phyloP scores from a whole-genome alignment of 1,139 yeast species.

The Casaregolazyma suthepensis region DNA sequence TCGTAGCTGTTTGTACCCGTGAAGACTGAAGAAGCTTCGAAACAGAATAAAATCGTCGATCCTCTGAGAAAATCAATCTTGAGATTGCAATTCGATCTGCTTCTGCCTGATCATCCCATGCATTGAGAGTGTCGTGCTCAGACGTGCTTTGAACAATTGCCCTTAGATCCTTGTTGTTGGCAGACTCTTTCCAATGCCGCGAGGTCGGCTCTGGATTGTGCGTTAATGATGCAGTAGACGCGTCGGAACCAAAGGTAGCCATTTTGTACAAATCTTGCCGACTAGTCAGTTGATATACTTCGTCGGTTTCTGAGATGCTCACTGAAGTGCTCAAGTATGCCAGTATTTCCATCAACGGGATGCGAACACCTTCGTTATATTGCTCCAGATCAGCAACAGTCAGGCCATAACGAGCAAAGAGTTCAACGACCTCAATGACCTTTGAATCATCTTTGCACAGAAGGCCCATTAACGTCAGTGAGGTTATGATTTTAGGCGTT shows the following conservation, averaged over 20 bases:
- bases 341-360: conserved; percentile 48
- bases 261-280: conserved; percentile 50
- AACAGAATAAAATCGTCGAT: conserved; percentile 74
- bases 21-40: conserved; percentile 67
- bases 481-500: conserved; percentile 11
- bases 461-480: conserved; percentile 24
- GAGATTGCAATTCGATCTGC: conserved; percentile 63
- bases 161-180: conserved; percentile 39
- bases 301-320: conserved; percentile 4
- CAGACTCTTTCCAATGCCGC: conserved; percentile 13
- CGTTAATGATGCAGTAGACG: conserved; percentile 1
- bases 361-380: conserved; percentile 63
- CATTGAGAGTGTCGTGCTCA: conserved; percentile 46
- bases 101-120: conserved; percentile 69
- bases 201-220: conserved; percentile 5
- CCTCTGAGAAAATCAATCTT: conserved; percentile 65
- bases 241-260: conserved; percentile 12
- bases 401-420: conserved; percentile 53
- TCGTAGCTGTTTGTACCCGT: conserved; percentile 44
- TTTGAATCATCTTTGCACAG: conserved; percentile 38
- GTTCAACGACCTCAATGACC: conserved; percentile 48
- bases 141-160: conserved; percentile 43
- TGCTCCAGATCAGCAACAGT: conserved; percentile 53
- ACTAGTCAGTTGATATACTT: conserved; percentile 56
- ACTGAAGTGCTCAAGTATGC: conserved; percentile 18